Base-by-base conservation (phyloP, 441 rosid genomes). In the Aquilaria agallochum region DNA sequence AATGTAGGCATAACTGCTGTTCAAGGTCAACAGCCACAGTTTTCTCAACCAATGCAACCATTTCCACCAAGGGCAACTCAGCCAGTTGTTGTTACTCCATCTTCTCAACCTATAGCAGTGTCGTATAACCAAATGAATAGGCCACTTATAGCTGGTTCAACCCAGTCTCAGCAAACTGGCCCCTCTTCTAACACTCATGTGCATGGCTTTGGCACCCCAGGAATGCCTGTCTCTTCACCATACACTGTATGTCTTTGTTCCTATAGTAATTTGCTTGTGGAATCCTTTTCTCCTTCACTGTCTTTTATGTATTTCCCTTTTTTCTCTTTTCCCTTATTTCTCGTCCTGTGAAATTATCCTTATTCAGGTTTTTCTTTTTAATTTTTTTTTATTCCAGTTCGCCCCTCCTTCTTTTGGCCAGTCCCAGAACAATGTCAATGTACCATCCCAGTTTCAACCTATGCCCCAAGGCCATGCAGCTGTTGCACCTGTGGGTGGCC, bases 1-100 rank as follows among this genome's bases (percentile, higher is more conserved):
- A 80, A 81, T 70, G 72, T 74, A 15, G 88, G 80, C 66, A 64
- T 80, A 75, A 80, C 80, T 30, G 67, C 76, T 62, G 82, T 76
- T 68, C 96, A 83, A 69, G 75, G 66, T 70, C 93, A 80, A 75
- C 82, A 68, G 15, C 60, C 82, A 52, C 97, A 83, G 66, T 90
- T 48, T 76, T 68, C 93, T 65, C 98, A 85, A 74, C 80, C 81
- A 11, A 74, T 86, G 70, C 97, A 85, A 71, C 95, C 80, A 66
- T 76, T 83, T 65, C 89, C 88, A 11, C 86, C 72, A 59, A 78
- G 95, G 81, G 81, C 89, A 68, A 74, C 78, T 73, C 97, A 91
- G 75, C 87, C 94, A 73, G 90, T 75, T 58, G 85, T 73, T 77
- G 68, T 72, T 50, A 9, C 85, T 61, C 75, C 88, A 70, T 73